Base-by-base conservation (phyloP, 805 yeast genomes). In the Starmerella vitae region DNA sequence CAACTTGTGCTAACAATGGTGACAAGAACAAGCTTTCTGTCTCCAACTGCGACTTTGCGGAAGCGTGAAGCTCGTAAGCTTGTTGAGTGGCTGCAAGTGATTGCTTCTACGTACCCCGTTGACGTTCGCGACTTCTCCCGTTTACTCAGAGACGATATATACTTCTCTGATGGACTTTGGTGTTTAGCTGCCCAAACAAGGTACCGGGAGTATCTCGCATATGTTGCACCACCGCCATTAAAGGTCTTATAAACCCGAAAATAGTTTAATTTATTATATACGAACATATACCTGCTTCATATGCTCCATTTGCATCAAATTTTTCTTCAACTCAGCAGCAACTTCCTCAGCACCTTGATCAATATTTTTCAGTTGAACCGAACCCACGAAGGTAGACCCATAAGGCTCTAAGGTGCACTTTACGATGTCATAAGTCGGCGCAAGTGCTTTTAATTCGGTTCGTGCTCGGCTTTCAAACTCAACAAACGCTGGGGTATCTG, bases 381-480 rank as follows among this genome's bases (percentile, higher is more conserved):
- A 30, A 29, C 49, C 56, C 5, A 47, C 52, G 20, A 39, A 51
- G 3, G 51, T 48, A 10, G 55, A 45, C 14, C 56, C 56, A 30
- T 49, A 49, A 15, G 53, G 52, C 38, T 46, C 52, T 17, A 52
- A 44, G 9, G 30, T 33, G 26, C 46, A 38, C n/a, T 32, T 30
- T 18, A 19, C 41, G 12, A 52, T 32, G 13, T 38, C 19, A 29
- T 45, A 47, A 5, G 12, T 6, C 1, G 54, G 48, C 7, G 46
- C 49, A 14, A 42, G 21, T 3, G 21, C 18, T 10, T 33, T 19
- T 4, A 51, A 34, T 12, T 29, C 34, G 5, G 30, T 29, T 14
- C 28, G 19, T 2, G 52, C 50, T 13, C 28, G 30, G 13, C 32
- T 17, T 27, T 28, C 32, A 26, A 52, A 37, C 33, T 44, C 43